These are phyloP conservation scores for Cruciata laevipes DNA, from an alignment of 257 asterid species.

Conservation along the genomic window DNA sequence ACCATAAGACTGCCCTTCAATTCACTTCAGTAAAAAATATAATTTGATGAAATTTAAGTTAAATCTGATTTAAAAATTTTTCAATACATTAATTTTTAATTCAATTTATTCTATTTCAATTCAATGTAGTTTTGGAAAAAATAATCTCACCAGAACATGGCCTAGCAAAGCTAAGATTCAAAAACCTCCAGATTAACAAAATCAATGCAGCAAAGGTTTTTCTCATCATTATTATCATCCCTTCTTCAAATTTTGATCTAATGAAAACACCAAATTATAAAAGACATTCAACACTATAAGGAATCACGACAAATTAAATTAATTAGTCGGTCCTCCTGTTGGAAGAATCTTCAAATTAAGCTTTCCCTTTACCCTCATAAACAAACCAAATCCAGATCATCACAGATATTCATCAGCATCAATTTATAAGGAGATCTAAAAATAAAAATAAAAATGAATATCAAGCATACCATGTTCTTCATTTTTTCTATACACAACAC, in stretches of 20 bases:
- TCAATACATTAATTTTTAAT: too few species aligned
- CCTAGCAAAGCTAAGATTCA: background rate
- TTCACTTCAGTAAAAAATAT: too few species aligned
- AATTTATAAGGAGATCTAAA: background rate
- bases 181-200: background rate
- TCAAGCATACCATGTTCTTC: conserved; percentile 1
- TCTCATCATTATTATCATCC: background rate
- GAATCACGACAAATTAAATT: background rate
- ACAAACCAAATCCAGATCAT: background rate
- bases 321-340: background rate
- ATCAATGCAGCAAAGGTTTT: background rate
- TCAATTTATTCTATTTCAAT: too few species aligned
- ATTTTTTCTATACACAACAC: conserved; percentile 15
- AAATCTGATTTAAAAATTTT: too few species aligned
- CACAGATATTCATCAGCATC: background rate
- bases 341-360: background rate
- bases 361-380: background rate
- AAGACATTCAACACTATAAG: background rate
- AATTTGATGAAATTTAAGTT: too few species aligned
- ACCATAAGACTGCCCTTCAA: too few species aligned
- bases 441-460: background rate
- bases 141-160: too few species aligned
- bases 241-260: background rate
- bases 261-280: background rate
- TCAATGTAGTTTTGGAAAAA: too few species aligned